phyloP scores from a whole-genome alignment of 805 yeast species.

The Maudiozyma barnettii region DNA sequence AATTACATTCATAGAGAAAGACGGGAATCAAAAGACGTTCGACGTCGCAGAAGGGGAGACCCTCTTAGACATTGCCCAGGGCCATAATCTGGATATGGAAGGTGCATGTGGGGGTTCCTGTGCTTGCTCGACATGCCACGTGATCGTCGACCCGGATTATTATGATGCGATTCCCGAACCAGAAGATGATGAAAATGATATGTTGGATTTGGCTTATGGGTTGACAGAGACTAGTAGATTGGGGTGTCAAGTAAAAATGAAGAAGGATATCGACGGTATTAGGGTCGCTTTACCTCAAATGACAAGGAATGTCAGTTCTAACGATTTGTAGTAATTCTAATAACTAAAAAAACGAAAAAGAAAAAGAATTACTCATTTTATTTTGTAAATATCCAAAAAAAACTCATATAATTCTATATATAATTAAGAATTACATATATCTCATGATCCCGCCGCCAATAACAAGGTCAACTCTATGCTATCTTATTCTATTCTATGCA shows the following conservation, averaged over 20 bases:
- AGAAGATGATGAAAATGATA: slow-evolving; percentile 94
- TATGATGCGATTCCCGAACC: slow-evolving; percentile 92
- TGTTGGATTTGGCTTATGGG: slow-evolving; percentile 96
- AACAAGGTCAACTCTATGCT: no score
- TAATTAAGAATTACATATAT: no score
- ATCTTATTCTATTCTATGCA: no score
- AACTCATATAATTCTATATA: no score
- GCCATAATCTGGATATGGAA: slow-evolving; percentile 88
- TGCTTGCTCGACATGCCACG: slow-evolving; percentile 97
- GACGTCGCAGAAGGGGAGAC: slow-evolving; percentile 93
- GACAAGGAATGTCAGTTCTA: slow-evolving; percentile 84
- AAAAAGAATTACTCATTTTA: background rate
- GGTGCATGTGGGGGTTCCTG: slow-evolving; percentile 99
- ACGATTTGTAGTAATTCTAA: slow-evolving; percentile 58
- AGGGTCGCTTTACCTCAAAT: slow-evolving; percentile 94
- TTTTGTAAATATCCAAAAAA: no score
- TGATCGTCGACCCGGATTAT: slow-evolving; percentile 89
- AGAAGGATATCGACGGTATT: slow-evolving; percentile 83
- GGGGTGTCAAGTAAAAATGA: slow-evolving; percentile 89
- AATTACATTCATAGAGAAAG: slow-evolving; percentile 84
- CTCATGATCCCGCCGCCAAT: no score
- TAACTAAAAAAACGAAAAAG: no score
- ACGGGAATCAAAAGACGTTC: slow-evolving; percentile 69
- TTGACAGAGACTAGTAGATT: slow-evolving; percentile 92
- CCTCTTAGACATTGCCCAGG: slow-evolving; percentile 88